Evolutionary conservation across 164 flowering plant genomes (phyloP), one percentile per base, ranked within the genome.

Genomic region (Stephania yunnanensis): DNA sequence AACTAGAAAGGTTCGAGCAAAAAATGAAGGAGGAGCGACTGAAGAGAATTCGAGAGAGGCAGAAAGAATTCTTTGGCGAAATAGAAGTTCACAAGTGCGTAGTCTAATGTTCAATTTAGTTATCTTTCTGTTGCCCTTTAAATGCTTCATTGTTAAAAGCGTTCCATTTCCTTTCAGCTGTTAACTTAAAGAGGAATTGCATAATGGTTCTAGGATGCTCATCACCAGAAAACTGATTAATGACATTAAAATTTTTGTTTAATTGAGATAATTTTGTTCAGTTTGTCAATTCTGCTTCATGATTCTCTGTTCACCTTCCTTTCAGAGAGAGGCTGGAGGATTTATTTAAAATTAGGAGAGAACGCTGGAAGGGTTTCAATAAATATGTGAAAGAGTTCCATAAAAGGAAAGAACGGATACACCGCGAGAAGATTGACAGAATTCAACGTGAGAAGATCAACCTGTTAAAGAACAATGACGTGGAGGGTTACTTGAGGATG

Each of bases 381-480:
- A 92, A 80, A 80, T 89, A 85, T 89, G 97, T 84, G 29, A 93
- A 90, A 81, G 99, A 96, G 85, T 94, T 92, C 81, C 99, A 96
- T 71, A 96, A 96, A 81, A 89, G 91, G 80, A 96, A 96, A 84
- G 99, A 96, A 69, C 87, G 97, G 63, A 81, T 87, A 71, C 97
- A 93, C 76, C 92, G 98, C 9, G 99, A 96, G 86, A 96, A 90
- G 87, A 90, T 90, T 81, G 99, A 96, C 82, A 87, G 97, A 81
- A 96, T 96, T 74, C 99, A 96, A 82, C 98, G 99, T 42, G 99
- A 96, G 81, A 96, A 96, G 86, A 94, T 96, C 67, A 93, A 92
- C 83, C 84, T 96, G 36, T 82, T 96, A 78, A 96, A 96, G 85
- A 94, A 89, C 78, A 93, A 96, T 87, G 99, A 96, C 79, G 99